Conservation (phyloP, 805 yeast species). For the Teunomyces gatunensis region DNA sequence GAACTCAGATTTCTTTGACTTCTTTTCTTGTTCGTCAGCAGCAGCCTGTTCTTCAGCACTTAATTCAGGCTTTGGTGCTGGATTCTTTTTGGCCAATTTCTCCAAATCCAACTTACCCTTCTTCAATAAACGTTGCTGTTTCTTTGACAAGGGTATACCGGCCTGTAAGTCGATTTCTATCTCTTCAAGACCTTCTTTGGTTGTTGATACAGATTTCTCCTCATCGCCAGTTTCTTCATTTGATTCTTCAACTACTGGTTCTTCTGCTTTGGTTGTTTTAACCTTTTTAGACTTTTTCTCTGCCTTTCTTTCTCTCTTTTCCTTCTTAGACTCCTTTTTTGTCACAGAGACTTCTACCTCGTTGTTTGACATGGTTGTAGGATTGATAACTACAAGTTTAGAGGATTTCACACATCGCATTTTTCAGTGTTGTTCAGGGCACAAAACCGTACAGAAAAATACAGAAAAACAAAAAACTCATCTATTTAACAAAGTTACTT, state of each 20-base stretch:
- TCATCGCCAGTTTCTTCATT: slow-evolving; percentile 10
- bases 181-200: slow-evolving; percentile 56
- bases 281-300: slow-evolving; percentile 31
- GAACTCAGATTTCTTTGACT: slow-evolving; percentile 46
- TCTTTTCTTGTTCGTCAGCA: slow-evolving; percentile 26
- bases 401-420: slow-evolving; percentile 5
- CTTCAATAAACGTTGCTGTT: slow-evolving; percentile 66
- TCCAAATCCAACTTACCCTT: slow-evolving; percentile 72
- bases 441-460: neutral
- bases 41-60: slow-evolving; percentile 28
- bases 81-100: slow-evolving; percentile 44
- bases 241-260: slow-evolving; percentile 10
- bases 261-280: slow-evolving; percentile 6
- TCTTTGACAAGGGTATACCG: slow-evolving; percentile 83
- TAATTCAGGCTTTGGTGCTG: slow-evolving; percentile 37
- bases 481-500: neutral
- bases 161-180: slow-evolving; percentile 67
- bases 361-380: neutral
- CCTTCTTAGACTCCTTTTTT: slow-evolving; percentile 16
- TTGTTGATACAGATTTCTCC: slow-evolving; percentile 19
- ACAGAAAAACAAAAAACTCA: neutral
- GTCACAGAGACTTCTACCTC: slow-evolving; percentile 1
- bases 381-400: neutral
- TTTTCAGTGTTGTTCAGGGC: neutral
- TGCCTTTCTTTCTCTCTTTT: slow-evolving; percentile 22